Evolutionary conservation across 768 basidiomycete genomes (phyloP), one percentile per base, ranked within the genome.

Genomic region (Rhizopogon vinicolor): DNA sequence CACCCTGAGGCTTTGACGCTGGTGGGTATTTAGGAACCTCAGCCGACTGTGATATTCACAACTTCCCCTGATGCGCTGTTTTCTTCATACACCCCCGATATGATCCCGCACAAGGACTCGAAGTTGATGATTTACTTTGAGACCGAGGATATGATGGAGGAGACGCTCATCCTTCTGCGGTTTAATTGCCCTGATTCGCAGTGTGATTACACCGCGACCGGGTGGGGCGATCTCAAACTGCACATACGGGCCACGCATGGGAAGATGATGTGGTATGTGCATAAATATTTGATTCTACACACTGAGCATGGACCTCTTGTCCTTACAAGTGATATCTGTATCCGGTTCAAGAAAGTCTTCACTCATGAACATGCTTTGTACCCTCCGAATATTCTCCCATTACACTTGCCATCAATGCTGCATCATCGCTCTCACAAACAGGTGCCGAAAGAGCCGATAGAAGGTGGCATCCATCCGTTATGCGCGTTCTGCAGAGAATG

Each of bases 351-450:
- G 74, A 97, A 97, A 62, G 89, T 98, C 40, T 99, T 99, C 68
- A 78, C 91, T 1, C 95, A 99, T 70, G 96, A 99, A 69, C 96
- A 98, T 65, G 82, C 85, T 1, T 68, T 97, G 28, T 99, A 96
- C 66, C 76, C 85, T 1, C 77, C 81, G 6, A 72, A 79, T 68
- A 58, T 85, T 64, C 73, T 96, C 4, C 75, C 81, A 7, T 56
- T 82, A 3, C 94, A 98, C 68, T 75, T 96, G 5, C 94, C 94
- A 0, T 89, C 91, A 0, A 78, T 86, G 65, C 74, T 74, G 22
- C 74, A 73, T 51, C 67, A 73, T 51, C 67, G 72, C 35, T 63
- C 67, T 44, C 68, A 73, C 56, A 76, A 75, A 53, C 74, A 72
- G 58, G 64, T 53, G 10, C 68, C 74, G 13, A 79, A 78, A 56